phyloP scores from a whole-genome alignment of 306 rosid species.

The Benincasa hispida region DNA sequence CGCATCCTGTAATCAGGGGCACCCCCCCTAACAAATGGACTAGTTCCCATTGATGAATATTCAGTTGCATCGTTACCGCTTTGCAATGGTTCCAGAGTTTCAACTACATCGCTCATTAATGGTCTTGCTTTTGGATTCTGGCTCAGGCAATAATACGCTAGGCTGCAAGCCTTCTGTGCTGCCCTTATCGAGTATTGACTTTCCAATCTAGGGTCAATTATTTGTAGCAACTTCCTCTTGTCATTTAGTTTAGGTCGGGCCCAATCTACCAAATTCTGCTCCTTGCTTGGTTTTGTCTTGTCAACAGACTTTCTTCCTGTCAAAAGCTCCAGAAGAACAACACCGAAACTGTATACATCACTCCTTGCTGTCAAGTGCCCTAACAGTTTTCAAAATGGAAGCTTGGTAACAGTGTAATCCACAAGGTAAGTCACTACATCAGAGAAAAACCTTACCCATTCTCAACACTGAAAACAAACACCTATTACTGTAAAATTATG shows the following conservation, averaged over 20 bases:
- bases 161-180: slow-evolving; percentile 98
- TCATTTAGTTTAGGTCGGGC: slow-evolving; percentile 96
- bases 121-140: slow-evolving; percentile 99
- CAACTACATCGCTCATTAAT: slow-evolving; percentile 97
- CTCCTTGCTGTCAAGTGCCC: slow-evolving; percentile 98
- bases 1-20: slow-evolving; percentile 61
- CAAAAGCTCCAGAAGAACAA: slow-evolving; percentile 94
- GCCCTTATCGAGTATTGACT: slow-evolving; percentile 88
- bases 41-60: slow-evolving; percentile 32
- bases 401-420: neutral
- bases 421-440: neutral
- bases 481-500: neutral
- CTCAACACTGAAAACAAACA: neutral
- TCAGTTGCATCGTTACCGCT: slow-evolving; percentile 47
- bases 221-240: slow-evolving; percentile 91
- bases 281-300: slow-evolving; percentile 89
- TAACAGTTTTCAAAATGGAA: slow-evolving; percentile 27
- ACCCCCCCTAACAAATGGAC: slow-evolving; percentile 51
- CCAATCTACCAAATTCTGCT: slow-evolving; percentile 98
- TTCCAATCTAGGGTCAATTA: slow-evolving; percentile 89
- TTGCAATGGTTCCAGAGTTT: slow-evolving; percentile 93
- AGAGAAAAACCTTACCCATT: neutral
- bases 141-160: slow-evolving; percentile 95
- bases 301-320: slow-evolving; percentile 92
- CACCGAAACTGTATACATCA: slow-evolving; percentile 96